Base-by-base conservation (phyloP, 306 rosid species). In the Echinosophora koreensis region DNA sequence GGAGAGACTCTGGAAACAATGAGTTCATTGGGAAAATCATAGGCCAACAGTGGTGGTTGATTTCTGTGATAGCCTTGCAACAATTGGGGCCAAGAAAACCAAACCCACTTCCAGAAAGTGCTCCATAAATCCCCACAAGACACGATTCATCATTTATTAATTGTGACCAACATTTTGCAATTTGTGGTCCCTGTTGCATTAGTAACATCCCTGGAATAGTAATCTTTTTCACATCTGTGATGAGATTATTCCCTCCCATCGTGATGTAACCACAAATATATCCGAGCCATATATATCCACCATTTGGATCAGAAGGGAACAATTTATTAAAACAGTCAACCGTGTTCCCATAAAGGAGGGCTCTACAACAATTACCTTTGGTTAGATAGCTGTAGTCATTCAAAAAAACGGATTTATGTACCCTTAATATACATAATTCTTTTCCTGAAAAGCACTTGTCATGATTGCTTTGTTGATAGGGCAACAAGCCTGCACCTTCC, bases 331-430 rank as follows among this genome's bases (percentile, higher is more conserved):
- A 69, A 61, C 82, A 69, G 8, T 13, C 28, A 3, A 34, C 22
- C 4, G 71, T 74, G 2, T 69, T 50, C 2, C 27, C n/a, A 5
- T 22, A 22, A 22, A 9, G 5, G 34, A 71, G 28, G 44, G 66
- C 68, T 6, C 28, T 41, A 71, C 83, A 62, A 71, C 83, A 79
- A 55, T n/a, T n/a, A n/a, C 66, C 68, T 2, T 60, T 8, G 51
- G 54, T 41, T 8, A 42, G 17, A 41, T 12, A 6, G 4, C 4
- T 35, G 49, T 62, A 11, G 18, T 54, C 22, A 12, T n/a, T 1
- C 9, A 8, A 6, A 39, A 39, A 7, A 39, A 6, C 6, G 44
- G 44, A 8, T 22, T 9, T n/a, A 22, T 8, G n/a, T 15, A 70
- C 37, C 7, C 49, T 77, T 5, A 2, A 0, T 6, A 51, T 15